These are phyloP conservation scores for Cryptococcus jaspeensis DNA, from an alignment of 1,284 basidiomycete genomes.

Conservation along the genomic window DNA sequence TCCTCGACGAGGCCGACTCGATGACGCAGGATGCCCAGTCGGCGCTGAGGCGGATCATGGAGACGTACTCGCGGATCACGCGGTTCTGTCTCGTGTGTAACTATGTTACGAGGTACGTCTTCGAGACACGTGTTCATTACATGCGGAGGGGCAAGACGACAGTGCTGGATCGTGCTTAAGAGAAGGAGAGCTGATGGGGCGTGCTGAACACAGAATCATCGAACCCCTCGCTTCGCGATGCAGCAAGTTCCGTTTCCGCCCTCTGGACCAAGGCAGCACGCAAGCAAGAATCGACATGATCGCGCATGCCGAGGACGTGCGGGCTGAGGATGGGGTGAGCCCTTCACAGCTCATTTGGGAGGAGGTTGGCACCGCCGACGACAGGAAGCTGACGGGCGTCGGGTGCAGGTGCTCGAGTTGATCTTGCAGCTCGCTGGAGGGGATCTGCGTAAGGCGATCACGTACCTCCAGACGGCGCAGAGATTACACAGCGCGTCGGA, in stretches of 20 bases:
- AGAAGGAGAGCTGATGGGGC: neutral
- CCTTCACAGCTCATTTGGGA: too few relatives aligned
- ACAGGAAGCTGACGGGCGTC: neutral
- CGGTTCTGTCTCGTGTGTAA: conserved; percentile 99
- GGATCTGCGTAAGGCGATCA: conserved; percentile 96
- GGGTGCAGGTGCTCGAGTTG: conserved; percentile 43
- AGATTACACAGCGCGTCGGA: conserved; percentile 69
- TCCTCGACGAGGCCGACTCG: conserved; percentile 97
- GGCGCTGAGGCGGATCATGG: conserved; percentile 95
- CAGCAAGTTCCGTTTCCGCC: conserved; percentile 97
- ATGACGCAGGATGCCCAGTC: conserved; percentile 99
- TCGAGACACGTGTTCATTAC: neutral
- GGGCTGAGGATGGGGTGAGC: conserved; percentile 53
- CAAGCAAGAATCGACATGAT: conserved; percentile 76
- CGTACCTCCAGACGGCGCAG: conserved; percentile 93
- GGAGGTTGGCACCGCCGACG: neutral
- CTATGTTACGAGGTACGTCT: conserved; percentile 87
- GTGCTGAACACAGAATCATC: conserved; percentile 72
- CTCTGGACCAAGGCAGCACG: conserved; percentile 77
- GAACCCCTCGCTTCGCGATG: conserved; percentile 98
- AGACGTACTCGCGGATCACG: conserved; percentile 93
- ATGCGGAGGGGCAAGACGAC: neutral
- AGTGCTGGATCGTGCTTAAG: neutral
- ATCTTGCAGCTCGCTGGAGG: conserved; percentile 66
- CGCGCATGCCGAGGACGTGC: conserved; percentile 59